Evolutionary conservation across 2,329 filamentous ascomycete species (phyloP).

Genomic region (Venturiaceae sp.): DNA sequence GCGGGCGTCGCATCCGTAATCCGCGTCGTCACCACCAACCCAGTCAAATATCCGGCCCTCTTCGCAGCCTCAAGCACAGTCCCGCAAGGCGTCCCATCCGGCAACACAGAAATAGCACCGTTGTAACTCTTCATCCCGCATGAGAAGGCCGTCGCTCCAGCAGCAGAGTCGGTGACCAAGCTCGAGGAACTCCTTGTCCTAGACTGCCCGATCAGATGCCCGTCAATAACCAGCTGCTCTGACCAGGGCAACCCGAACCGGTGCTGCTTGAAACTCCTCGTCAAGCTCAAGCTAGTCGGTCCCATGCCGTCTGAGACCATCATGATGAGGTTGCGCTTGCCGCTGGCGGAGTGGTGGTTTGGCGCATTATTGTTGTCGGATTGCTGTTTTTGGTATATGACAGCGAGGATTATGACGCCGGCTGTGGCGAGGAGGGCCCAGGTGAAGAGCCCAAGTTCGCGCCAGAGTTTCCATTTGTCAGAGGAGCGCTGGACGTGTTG

Average conservation of each 20-base stretch:
- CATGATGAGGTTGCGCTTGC: constrained; percentile 91
- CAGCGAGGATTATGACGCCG: constrained; percentile 67
- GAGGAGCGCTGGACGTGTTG: constrained; percentile 26
- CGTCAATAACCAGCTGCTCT: constrained; percentile 71
- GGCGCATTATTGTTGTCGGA: constrained; percentile 19
- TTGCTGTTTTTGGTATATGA: constrained; percentile 64
- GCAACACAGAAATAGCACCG: constrained; percentile 83
- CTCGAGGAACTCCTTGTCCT: constrained; percentile 77
- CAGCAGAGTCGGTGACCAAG: constrained; percentile 88
- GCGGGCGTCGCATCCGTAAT: constrained; percentile 95
- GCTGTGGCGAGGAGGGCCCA: constrained; percentile 79
- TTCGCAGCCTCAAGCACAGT: constrained; percentile 92
- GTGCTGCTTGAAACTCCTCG: constrained; percentile 76
- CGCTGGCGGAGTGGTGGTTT: constrained; percentile 28
- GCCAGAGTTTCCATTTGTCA: constrained; percentile 49
- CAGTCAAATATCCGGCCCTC: constrained; percentile 81
- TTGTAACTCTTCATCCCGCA: constrained; percentile 95
- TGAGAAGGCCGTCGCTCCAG: constrained; percentile 93
- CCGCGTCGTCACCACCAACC: constrained; percentile 87
- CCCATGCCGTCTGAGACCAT: constrained; percentile 99
- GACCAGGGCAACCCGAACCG: constrained; percentile 61
- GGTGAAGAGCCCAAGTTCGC: constrained; percentile 65
- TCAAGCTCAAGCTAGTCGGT: constrained; percentile 78
- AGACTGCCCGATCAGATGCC: constrained; percentile 83
- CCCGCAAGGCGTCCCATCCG: constrained; percentile 77